These are phyloP conservation scores for Penium margaritaceum DNA, from an alignment of 139 green algal species.

Conservation along the genomic window DNA sequence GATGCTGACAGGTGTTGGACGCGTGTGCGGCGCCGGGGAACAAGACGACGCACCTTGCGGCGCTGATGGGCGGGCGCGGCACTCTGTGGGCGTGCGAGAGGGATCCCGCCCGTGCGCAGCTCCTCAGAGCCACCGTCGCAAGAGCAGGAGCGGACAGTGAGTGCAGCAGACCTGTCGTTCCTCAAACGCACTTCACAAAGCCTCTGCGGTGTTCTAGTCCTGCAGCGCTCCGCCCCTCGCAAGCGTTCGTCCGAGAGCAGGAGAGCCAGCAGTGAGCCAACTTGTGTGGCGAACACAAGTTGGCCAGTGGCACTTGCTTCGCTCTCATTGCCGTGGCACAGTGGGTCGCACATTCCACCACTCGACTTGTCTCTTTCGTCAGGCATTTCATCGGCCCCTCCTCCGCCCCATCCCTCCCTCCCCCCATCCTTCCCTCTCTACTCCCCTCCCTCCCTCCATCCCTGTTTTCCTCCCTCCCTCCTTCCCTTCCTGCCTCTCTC, in stretches of 20 bases:
- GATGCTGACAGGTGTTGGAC: constrained; percentile 68
- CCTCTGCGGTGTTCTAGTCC: neutral
- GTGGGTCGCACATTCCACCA: too few relatives aligned
- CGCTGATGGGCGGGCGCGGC: constrained; percentile 56
- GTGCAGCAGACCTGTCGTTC: too few relatives aligned
- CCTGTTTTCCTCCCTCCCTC: neutral
- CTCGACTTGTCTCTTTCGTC: too few relatives aligned
- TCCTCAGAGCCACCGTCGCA: constrained; percentile 60
- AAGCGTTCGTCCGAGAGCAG: too few relatives aligned
- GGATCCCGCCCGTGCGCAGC: constrained; percentile 62
- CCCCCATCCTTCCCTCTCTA: neutral
- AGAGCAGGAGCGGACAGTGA: constrained; percentile 51
- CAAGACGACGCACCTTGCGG: constrained; percentile 92
- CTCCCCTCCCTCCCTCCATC: neutral
- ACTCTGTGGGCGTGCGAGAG: constrained; percentile 76
- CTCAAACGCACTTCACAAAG: neutral
- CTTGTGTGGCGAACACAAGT: too few relatives aligned
- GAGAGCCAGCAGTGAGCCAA: too few relatives aligned
- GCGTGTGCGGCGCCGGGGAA: constrained; percentile 90
- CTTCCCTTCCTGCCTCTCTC: neutral
- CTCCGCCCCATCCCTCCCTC: too few relatives aligned
- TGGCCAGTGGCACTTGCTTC: too few relatives aligned
- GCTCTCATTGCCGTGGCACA: too few relatives aligned
- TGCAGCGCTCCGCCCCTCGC: too few relatives aligned
- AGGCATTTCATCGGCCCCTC: too few relatives aligned